Evolutionary conservation across 106 monocot species (phyloP).

Genomic region (Dendrobium huoshanense): DNA sequence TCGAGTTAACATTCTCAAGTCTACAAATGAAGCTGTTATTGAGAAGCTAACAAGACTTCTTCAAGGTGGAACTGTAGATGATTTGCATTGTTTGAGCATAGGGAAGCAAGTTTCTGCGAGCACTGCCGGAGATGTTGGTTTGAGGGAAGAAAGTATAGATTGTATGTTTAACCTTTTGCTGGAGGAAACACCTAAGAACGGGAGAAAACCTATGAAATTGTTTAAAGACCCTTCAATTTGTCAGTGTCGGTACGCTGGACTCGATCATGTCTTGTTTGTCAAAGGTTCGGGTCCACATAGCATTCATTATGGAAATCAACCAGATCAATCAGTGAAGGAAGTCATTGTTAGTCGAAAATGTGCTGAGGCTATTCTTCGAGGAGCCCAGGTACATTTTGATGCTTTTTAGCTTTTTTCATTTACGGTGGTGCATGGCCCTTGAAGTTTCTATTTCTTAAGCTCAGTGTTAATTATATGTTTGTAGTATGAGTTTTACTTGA

Average conservation of each 20-base stretch:
- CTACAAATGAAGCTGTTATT: constrained; percentile 46
- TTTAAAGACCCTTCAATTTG: constrained; percentile 18
- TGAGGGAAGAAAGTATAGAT: constrained; percentile 3
- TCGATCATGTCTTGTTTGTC: constrained; percentile 78
- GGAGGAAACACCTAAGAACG: constrained; percentile 10
- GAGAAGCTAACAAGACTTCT: constrained; percentile 40
- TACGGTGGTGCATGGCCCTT: neutral
- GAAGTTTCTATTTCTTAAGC: neutral
- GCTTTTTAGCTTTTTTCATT: neutral
- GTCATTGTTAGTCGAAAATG: constrained; percentile 96
- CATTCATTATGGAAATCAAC: constrained; percentile 26
- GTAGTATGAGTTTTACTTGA: neutral
- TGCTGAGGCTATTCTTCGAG: constrained; percentile 97
- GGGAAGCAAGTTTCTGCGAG: constrained; percentile 2
- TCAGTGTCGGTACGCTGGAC: constrained; percentile 51
- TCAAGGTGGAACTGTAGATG: constrained; percentile 17
- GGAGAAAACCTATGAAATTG: constrained; percentile 1
- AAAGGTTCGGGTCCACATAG: constrained; percentile 80
- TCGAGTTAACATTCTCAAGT: constrained; percentile 76
- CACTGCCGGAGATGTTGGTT: constrained; percentile 14
- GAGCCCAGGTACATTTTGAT: constrained; percentile 68
- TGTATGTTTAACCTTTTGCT: neutral
- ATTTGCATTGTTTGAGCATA: constrained; percentile 9
- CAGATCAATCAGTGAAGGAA: constrained; percentile 57
- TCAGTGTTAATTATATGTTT: neutral